A percentile compares a stretch with the other conserved stretches of the same genome.
Evolutionary conservation across 2,329 filamentous ascomycete species (phyloP).

Genomic region (Ophiostoma fasciatum): DNA sequence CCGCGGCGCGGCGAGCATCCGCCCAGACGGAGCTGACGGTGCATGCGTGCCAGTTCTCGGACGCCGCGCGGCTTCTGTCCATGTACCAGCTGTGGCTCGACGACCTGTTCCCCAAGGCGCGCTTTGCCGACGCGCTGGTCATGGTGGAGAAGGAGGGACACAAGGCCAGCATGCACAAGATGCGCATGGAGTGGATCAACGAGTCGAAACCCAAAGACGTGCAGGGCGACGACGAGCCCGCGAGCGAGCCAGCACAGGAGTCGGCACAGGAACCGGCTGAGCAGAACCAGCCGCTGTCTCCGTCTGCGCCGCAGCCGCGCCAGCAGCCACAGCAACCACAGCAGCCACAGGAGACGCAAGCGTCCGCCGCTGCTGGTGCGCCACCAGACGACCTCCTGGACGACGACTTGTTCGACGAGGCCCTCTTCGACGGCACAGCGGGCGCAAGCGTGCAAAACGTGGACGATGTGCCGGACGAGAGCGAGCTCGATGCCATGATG

Average conservation of each 20-base stretch:
- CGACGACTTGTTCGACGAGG: conserved; percentile 21
- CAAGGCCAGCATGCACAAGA: conserved; percentile 59
- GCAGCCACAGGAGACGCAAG: conserved; percentile 8
- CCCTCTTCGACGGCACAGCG: neutral
- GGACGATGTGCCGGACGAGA: conserved; percentile 24
- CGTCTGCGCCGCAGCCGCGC: too few species aligned
- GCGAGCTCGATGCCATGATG: conserved; percentile 37
- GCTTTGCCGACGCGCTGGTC: conserved; percentile 73
- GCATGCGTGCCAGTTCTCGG: conserved; percentile 49
- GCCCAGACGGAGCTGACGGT: neutral
- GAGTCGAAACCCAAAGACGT: too few species aligned
- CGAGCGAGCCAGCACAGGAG: neutral
- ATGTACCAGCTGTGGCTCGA: conserved; percentile 97
- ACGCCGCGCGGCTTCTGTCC: conserved; percentile 65
- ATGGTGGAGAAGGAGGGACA: conserved; percentile 94
- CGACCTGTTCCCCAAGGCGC: conserved; percentile 86
- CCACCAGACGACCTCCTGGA: conserved; percentile 25
- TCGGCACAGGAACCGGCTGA: neutral
- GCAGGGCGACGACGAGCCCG: conserved; percentile 9
- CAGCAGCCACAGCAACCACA: neutral
- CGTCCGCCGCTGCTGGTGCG: conserved; percentile 16
- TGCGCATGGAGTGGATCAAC: conserved; percentile 71
- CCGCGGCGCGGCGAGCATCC: too few species aligned
- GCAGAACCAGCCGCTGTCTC: too few species aligned
- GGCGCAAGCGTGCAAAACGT: neutral